These are phyloP conservation scores for Lasiodiplodia sp. DNA, from an alignment of 2,329 filamentous ascomycete species.

Conservation along the genomic window DNA sequence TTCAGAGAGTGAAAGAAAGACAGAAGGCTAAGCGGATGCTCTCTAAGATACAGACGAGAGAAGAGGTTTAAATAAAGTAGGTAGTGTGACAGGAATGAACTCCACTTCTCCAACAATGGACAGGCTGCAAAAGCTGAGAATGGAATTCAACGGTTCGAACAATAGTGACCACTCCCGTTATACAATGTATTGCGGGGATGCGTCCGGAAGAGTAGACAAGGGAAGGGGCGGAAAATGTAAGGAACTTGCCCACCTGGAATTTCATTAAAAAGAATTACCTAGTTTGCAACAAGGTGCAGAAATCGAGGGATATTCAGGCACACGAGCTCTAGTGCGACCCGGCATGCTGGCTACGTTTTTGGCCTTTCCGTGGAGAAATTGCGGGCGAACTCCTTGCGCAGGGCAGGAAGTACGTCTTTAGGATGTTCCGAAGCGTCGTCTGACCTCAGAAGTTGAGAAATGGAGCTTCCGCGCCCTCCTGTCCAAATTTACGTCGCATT, in stretches of 20 bases:
- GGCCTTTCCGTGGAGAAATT: neutral
- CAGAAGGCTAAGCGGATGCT: neutral
- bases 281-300: conserved; percentile 12
- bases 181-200: conserved; percentile 3
- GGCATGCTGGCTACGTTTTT: neutral
- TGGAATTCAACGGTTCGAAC: conserved; percentile 1
- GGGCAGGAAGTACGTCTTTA: neutral
- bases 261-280: conserved; percentile 12
- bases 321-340: conserved; percentile 17
- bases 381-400: conserved; percentile 3
- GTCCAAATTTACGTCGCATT: neutral
- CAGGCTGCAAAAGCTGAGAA: neutral
- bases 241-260: conserved; percentile 15
- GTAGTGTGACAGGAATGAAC: neutral
- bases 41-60: neutral
- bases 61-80: neutral
- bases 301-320: neutral
- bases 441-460: neutral
- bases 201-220: conserved; percentile 8
- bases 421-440: neutral
- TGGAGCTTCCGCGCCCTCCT: neutral
- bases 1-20: neutral
- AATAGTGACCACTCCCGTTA: neutral
- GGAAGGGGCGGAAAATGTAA: neutral
- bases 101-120: neutral